Evolutionary conservation across 306 rosid genomes (phyloP).

Genomic region (Prunus mongolica): DNA sequence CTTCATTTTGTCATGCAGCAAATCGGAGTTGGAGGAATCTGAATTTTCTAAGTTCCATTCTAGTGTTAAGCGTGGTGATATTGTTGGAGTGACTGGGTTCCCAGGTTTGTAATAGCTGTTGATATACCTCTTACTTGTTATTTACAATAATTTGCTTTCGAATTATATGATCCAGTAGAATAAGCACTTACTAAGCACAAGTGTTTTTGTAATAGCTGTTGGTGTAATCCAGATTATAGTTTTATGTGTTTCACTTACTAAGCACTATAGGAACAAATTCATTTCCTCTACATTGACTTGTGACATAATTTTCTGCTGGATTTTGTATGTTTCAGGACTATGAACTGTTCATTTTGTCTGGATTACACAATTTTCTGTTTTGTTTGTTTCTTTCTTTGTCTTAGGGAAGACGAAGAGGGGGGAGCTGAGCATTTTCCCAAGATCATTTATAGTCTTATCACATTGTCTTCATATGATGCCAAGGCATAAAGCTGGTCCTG

Average conservation of each 20-base stretch:
- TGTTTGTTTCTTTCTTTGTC: neutral
- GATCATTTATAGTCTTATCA: slow-evolving; percentile 52
- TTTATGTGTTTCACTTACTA: too few relatives aligned
- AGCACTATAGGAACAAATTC: too few relatives aligned
- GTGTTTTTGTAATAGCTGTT: neutral
- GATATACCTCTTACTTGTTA: neutral
- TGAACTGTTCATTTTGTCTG: neutral
- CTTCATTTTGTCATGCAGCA: slow-evolving; percentile 36
- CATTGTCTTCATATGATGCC: slow-evolving; percentile 88
- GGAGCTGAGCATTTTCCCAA: slow-evolving; percentile 80
- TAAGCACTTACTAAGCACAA: neutral
- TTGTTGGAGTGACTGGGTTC: slow-evolving; percentile 69
- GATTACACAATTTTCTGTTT: neutral
- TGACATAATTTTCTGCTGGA: too few relatives aligned
- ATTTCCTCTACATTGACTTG: too few relatives aligned
- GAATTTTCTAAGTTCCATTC: slow-evolving; percentile 64
- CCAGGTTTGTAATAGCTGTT: slow-evolving; percentile 44
- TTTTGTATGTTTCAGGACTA: neutral
- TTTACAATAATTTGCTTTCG: neutral
- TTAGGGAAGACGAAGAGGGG: slow-evolving; percentile 82
- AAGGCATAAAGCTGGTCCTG: slow-evolving; percentile 60
- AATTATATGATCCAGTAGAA: neutral
- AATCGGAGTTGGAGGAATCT: slow-evolving; percentile 49
- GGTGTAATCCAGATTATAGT: too few relatives aligned
- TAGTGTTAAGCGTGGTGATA: slow-evolving; percentile 66